Base-by-base conservation (phyloP, 768 basidiomycete species). In the Mrakia frigida region DNA sequence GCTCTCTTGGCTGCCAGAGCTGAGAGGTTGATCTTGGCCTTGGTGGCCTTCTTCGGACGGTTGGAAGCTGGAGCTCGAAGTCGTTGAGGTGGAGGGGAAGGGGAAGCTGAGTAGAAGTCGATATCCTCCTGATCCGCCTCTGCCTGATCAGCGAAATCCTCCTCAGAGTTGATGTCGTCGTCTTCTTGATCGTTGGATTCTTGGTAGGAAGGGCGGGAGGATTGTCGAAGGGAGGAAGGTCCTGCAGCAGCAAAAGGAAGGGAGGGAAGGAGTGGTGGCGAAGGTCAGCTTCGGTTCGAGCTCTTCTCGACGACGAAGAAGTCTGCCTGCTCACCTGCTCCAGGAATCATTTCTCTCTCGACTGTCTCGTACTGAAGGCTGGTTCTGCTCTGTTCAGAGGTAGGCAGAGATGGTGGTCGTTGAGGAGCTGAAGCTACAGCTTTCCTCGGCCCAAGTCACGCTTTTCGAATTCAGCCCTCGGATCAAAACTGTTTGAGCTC, bases 1-100 rank as follows among this genome's bases (percentile, higher is more conserved):
- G 82, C 84, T 41, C 87, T 86, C 65, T 85, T 86, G 79, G 92
- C 89, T 3, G 91, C 91, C 56, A 94, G 85, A 0, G 91, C 92
- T 80, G 89, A 91, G 82, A 94, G 89, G 80, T 94, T 94, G 82
- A 94, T 94, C n/a, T 90, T 93, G 33, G 69, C n/a, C 18, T 28
- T 37, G 3, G 21, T 53, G 14, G 39, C 31, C 75, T 63, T 76
- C 65, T 46, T 70, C 35, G 52, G 52, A 37, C 65, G 52, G 23
- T 35, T 37, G 25, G 35, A n/a, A 39, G 59, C 59, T 23, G 72
- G 35, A n/a, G 68, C 39, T 41, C 37, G 67, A 13, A 37, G 53
- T 23, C 52, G 46, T 46, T 74, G 67, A 31, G 76, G 76, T 46
- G 59, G 70, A 56, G 76, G 76, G 39, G 76, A 77, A 18, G 70